Evolutionary conservation across 306 rosid species (phyloP).

Genomic region (Gastrolobium bilobum): DNA sequence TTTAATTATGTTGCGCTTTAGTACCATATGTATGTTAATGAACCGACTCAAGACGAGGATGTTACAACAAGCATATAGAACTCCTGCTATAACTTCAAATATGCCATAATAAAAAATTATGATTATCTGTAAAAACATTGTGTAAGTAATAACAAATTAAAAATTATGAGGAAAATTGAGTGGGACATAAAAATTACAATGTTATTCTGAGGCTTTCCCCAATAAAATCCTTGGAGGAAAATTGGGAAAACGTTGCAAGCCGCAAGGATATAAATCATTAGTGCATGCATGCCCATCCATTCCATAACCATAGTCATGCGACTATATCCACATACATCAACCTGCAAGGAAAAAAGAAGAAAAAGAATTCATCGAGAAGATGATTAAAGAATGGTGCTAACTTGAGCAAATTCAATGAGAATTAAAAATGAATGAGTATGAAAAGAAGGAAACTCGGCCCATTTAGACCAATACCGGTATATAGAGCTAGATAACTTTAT

Average conservation of each 20-base stretch:
- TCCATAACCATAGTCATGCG: slow-evolving; percentile 68
- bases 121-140: too few relatives aligned
- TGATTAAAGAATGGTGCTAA: background rate
- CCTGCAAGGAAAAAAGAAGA: slow-evolving; percentile 53
- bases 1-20: too few relatives aligned
- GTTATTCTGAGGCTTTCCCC: slow-evolving; percentile 82
- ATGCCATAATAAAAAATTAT: too few relatives aligned
- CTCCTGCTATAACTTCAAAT: too few relatives aligned
- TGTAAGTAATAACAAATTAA: too few relatives aligned
- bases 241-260: slow-evolving; percentile 93
- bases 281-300: slow-evolving; percentile 97
- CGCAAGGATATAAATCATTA: slow-evolving; percentile 73
- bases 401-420: background rate
- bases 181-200: slow-evolving; percentile 59
- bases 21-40: too few relatives aligned
- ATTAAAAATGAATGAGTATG: too few relatives aligned
- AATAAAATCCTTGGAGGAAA: slow-evolving; percentile 84
- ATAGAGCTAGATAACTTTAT: too few relatives aligned
- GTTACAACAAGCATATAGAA: too few relatives aligned
- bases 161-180: background rate
- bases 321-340: slow-evolving; percentile 82
- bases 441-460: too few relatives aligned
- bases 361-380: background rate
- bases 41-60: too few relatives aligned
- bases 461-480: too few relatives aligned